A percentile compares a stretch with the other conserved stretches of the same genome.
Conservation (phyloP, 805 yeast species). For the Babjeviella inositovora region DNA sequence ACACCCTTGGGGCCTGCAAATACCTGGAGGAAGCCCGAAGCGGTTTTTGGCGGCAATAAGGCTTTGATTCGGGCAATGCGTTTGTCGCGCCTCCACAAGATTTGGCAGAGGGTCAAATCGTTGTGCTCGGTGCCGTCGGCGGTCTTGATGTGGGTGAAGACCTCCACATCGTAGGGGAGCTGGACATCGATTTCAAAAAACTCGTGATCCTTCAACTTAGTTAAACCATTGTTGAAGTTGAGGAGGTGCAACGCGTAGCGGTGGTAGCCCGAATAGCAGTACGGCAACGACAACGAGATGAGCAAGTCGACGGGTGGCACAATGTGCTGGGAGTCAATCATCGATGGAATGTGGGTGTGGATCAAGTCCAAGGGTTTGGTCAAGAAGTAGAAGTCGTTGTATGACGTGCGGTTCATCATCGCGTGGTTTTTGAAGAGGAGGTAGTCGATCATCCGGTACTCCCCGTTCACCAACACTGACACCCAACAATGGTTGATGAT, state of each 20-base stretch:
- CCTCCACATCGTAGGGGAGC: slow-evolving; percentile 56
- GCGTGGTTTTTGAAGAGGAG: slow-evolving; percentile 18
- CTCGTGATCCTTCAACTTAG: slow-evolving; percentile 61
- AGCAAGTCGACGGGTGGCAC: slow-evolving; percentile 71
- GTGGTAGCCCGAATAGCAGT: slow-evolving; percentile 73
- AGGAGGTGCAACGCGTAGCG: slow-evolving; percentile 37
- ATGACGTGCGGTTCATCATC: slow-evolving; percentile 12
- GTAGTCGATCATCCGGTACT: slow-evolving; percentile 67
- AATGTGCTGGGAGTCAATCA: slow-evolving; percentile 69
- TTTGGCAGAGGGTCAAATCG: slow-evolving; percentile 59
- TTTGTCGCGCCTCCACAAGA: slow-evolving; percentile 47
- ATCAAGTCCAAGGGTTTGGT: slow-evolving; percentile 61
- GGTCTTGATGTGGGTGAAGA: slow-evolving; percentile 41
- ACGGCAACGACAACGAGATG: slow-evolving; percentile 68
- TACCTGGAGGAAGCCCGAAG: slow-evolving; percentile 59
- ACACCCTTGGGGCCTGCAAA: slow-evolving; percentile 54
- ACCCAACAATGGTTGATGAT: slow-evolving; percentile 82
- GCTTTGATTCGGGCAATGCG: slow-evolving; percentile 73
- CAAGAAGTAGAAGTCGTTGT: slow-evolving; percentile 56
- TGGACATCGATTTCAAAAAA: slow-evolving; percentile 63
- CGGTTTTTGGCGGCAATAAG: slow-evolving; percentile 50
- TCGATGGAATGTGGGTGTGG: slow-evolving; percentile 76
- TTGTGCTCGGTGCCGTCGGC: slow-evolving; percentile 18
- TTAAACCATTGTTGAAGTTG: slow-evolving; percentile 64
- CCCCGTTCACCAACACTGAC: slow-evolving; percentile 56